These are phyloP conservation scores for Glycine soja DNA, from an alignment of 306 rosid species.

Conservation along the genomic window DNA sequence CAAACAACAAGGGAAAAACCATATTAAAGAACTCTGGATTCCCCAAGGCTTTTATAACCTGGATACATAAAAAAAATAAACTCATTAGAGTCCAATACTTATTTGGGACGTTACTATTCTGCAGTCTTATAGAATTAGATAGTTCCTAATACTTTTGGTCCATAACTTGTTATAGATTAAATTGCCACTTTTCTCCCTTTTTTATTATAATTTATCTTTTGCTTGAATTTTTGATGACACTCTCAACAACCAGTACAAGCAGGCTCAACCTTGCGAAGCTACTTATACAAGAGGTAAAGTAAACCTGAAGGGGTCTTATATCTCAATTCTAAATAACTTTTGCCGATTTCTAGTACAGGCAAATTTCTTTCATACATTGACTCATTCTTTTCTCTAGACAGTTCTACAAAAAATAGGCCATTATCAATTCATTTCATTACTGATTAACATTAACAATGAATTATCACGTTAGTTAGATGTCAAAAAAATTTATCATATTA, in stretches of 20 bases:
- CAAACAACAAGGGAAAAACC: conserved; percentile 74
- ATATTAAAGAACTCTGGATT: conserved; percentile 76
- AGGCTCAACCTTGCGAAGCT: conserved; percentile 17
- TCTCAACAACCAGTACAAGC: conserved; percentile 4
- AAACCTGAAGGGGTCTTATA: conserved; percentile 8
- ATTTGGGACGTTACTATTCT: conserved; percentile 1
- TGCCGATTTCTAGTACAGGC: not conserved
- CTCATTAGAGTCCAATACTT: not conserved
- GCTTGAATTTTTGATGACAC: not conserved
- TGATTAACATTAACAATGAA: not conserved
- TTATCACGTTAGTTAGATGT: conserved; percentile 23
- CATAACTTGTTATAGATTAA: not conserved
- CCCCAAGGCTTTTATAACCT: conserved; percentile 91
- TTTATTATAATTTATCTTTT: not conserved
- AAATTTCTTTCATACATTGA: not conserved
- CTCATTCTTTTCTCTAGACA: conserved; percentile 13
- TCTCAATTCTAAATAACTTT: not conserved
- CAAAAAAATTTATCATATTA: too few relatives aligned
- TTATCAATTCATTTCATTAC: conserved; percentile 7
- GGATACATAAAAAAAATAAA: conserved; percentile 50
- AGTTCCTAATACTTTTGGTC: conserved; percentile 1
- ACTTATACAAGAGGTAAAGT: not conserved
- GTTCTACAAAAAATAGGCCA: conserved; percentile 17
- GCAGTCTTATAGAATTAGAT: conserved; percentile 11
- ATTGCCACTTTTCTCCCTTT: not conserved